Conservation (phyloP, 208 protist genomes). For the Crithidia bombi region DNA sequence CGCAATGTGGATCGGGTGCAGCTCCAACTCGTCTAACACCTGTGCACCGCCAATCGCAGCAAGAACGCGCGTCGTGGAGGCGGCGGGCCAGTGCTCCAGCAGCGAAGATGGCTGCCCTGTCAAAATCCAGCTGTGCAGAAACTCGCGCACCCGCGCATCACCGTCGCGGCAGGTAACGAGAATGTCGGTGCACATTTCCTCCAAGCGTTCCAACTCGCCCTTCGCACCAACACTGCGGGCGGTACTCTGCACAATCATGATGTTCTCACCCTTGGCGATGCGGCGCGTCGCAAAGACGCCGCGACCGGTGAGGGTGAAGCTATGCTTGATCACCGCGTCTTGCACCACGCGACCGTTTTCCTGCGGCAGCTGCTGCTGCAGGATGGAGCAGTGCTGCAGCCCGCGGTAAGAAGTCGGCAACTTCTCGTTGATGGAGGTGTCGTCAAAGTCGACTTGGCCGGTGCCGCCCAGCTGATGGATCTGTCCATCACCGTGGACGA, state of each 20-base stretch:
- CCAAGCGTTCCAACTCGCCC: conserved; percentile 71
- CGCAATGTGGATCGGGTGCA: conserved; percentile 83
- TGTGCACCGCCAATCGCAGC: conserved; percentile 66
- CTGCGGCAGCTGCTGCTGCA: conserved; percentile 66
- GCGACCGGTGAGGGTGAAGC: conserved; percentile 78
- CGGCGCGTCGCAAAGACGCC: conserved; percentile 82
- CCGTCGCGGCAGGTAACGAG: conserved; percentile 30
- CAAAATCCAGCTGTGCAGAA: conserved; percentile 84
- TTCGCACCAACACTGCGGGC: conserved; percentile 82
- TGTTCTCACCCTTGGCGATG: conserved; percentile 70
- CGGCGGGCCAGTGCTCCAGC: conserved; percentile 77
- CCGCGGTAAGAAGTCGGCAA: conserved; percentile 58
- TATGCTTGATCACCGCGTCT: conserved; percentile 75
- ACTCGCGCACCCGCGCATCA: conserved; percentile 33
- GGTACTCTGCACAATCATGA: conserved; percentile 88
- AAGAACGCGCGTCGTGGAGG: conserved; percentile 66
- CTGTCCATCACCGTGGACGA: conserved; percentile 87
- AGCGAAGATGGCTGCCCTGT: conserved; percentile 84
- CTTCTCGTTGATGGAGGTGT: conserved; percentile 33
- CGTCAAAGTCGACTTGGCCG: conserved; percentile 87
- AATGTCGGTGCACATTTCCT: conserved; percentile 74
- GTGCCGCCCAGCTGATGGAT: conserved; percentile 66
- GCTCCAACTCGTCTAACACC: conserved; percentile 69
- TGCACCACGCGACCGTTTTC: conserved; percentile 74
- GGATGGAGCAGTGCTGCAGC: conserved; percentile 67